Base-by-base conservation (phyloP, 164 flowering plant species). In the Magnolia officinalis region DNA sequence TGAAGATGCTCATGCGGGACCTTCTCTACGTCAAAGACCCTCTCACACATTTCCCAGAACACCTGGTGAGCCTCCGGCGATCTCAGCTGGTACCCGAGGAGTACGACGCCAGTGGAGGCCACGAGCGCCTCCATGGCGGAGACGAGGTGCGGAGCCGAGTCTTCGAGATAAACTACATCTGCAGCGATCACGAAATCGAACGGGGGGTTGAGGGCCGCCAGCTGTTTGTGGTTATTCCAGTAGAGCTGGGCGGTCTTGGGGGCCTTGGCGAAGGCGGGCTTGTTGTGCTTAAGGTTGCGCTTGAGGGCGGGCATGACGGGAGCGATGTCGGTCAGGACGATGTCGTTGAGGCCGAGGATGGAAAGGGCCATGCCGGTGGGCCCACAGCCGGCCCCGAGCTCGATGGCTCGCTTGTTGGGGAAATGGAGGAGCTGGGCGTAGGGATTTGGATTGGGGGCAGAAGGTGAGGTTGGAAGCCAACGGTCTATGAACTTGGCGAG, bases 401-500 rank as follows among this genome's bases (percentile, higher is more conserved):
- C 98, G 73, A 96, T 77, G 76, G 85, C 97, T 72, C 94, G 90
- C 70, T 82, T 88, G 80, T 71, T 29, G 79, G 83, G 72, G 87
- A 94, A 92, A 72, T 81, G 81, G 82, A 96, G 87, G 84, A 91
- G 91, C 65, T 71, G 45, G 31, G 93, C 71, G 89, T 94, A 96
- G 18, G 96, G 92, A 82, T 88, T 86, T 18, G 84, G 81, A 16
- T 55, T 55, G 76, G 76, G 16, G 51, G 59, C 11, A 29, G 79
- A 19, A 61, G 80, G 13, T 76, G 84, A 20, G 4, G 83, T 29
- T 18, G 29, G 77, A 74, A 79, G 72, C 96, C 96, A 92, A 72
- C 97, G 98, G 26, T 94, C 98, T 76, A 83, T 83, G 92, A 96
- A 96, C 72, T 96, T 96, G 89, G 89, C 92, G 80, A 96, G 95